Percentiles rank a stretch among this genome's conserved stretches.
These are phyloP conservation scores for Basipetospora sp. DNA, from an alignment of 2,329 filamentous ascomycete genomes.

Conservation along the genomic window DNA sequence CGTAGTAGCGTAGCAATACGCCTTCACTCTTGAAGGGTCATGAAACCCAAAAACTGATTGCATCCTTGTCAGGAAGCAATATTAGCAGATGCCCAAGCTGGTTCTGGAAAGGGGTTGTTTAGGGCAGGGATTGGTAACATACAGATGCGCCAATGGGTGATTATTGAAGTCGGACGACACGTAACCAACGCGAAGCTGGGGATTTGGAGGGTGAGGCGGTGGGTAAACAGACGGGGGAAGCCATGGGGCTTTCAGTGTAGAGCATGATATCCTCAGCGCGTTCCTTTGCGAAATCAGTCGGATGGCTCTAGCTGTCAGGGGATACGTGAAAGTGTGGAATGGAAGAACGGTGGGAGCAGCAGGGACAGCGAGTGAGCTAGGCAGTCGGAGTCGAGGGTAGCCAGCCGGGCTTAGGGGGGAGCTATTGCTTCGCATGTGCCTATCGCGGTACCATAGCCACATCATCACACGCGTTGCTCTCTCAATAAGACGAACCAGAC, in stretches of 20 bases:
- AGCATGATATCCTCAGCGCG: slow-evolving; percentile 79
- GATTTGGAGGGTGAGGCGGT: slow-evolving; percentile 70
- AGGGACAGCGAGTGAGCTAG: slow-evolving; percentile 58
- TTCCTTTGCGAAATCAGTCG: slow-evolving; percentile 91
- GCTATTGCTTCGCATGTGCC: slow-evolving; percentile 47
- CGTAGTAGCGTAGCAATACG: slow-evolving; percentile 92
- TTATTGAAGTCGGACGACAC: slow-evolving; percentile 99
- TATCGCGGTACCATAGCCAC: slow-evolving; percentile 80
- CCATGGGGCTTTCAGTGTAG: slow-evolving; percentile 77
- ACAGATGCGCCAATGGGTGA: slow-evolving; percentile 83
- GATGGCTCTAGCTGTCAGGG: slow-evolving; percentile 79
- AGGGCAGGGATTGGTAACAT: slow-evolving; percentile 15
- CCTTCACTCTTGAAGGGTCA: slow-evolving; percentile 55
- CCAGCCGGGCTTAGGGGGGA: slow-evolving; percentile 40
- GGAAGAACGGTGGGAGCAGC: slow-evolving; percentile 86
- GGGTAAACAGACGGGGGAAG: slow-evolving; percentile 64
- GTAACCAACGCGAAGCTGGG: slow-evolving; percentile 83
- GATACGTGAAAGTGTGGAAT: slow-evolving; percentile 95
- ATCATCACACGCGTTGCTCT: slow-evolving; percentile 62
- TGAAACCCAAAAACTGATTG: slow-evolving; percentile 96
- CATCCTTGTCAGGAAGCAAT: slow-evolving; percentile 42
- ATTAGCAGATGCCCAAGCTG: background rate
- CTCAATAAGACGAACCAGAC: slow-evolving; percentile 70
- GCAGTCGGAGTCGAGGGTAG: slow-evolving; percentile 63
- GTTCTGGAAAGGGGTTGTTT: too few species aligned